A percentile compares a stretch with the other conserved stretches of the same genome.
These are phyloP conservation scores for Leptodermis oblonga DNA, from an alignment of 257 asterid genomes.

Conservation along the genomic window DNA sequence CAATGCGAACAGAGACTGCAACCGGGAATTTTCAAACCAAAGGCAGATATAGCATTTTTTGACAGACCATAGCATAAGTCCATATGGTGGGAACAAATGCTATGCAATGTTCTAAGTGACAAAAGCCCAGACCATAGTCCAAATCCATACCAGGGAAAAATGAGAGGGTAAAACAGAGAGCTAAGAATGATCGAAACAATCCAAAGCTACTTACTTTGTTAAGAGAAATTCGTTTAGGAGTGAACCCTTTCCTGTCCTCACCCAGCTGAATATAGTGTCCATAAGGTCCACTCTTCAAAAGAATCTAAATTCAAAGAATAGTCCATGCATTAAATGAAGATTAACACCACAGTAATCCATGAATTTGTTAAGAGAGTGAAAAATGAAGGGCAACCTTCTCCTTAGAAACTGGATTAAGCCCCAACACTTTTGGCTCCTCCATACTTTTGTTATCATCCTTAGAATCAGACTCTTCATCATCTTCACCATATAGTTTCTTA, in stretches of 20 bases:
- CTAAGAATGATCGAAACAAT: not conserved
- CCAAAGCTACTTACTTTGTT: conserved; percentile 41
- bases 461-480: conserved; percentile 43
- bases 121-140: not conserved
- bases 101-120: not conserved
- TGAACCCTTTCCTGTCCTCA: conserved; percentile 75
- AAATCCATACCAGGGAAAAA: not conserved
- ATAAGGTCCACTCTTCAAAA: conserved; percentile 81
- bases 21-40: not conserved
- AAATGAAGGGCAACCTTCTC: conserved; percentile 54
- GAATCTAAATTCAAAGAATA: conserved; percentile 43
- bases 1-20: not conserved
- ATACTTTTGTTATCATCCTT: conserved; percentile 35
- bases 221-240: conserved; percentile 76
- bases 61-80: not conserved
- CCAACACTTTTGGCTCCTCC: conserved; percentile 71
- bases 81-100: not conserved
- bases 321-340: conserved; percentile 5
- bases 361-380: not conserved
- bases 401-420: conserved; percentile 61
- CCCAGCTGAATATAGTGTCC: conserved; percentile 93
- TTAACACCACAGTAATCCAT: conserved; percentile 1
- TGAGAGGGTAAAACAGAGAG: not conserved
- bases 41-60: not conserved
- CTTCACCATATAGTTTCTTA: conserved; percentile 66